Percentiles rank a stretch among this genome's conserved stretches.
Evolutionary conservation across 257 asterid genomes (phyloP).

Genomic region (Coffea canephora): DNA sequence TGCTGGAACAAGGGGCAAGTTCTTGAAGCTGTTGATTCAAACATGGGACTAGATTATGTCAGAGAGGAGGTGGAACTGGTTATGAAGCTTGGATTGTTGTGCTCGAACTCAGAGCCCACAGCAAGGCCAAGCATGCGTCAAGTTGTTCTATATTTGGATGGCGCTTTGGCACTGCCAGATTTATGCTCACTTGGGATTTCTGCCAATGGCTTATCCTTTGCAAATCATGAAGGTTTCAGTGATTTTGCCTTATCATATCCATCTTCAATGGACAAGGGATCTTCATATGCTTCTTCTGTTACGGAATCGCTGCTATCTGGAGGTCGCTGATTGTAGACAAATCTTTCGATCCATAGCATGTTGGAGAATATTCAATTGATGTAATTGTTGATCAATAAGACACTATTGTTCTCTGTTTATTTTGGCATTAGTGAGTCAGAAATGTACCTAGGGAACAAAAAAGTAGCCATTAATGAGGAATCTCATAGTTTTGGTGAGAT

Average conservation of each 20-base stretch:
- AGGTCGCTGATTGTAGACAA: conserved; percentile 14
- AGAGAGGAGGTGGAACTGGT: conserved; percentile 46
- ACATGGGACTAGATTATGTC: conserved; percentile 31
- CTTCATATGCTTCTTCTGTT: not conserved
- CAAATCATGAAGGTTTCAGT: conserved; percentile 29
- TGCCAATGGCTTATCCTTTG: conserved; percentile 22
- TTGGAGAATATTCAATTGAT: not conserved
- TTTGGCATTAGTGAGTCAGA: not conserved
- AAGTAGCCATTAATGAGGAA: not conserved
- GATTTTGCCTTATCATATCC: conserved; percentile 35
- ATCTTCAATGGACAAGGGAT: conserved; percentile 14
- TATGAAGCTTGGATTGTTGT: conserved; percentile 53
- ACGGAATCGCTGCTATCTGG: conserved; percentile 21
- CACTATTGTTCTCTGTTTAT: not conserved
- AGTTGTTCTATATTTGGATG: conserved; percentile 42
- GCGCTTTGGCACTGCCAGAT: conserved; percentile 44
- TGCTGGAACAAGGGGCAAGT: conserved; percentile 45
- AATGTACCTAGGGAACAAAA: not conserved
- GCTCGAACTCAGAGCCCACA: conserved; percentile 41
- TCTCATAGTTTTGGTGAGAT: not conserved
- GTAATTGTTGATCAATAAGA: not conserved
- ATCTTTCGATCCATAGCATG: not conserved
- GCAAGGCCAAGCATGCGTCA: conserved; percentile 54
- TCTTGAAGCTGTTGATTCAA: conserved; percentile 45
- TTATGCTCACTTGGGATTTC: conserved; percentile 30